Conservation (phyloP, 805 yeast genomes). For the Suhomyces prunicola region DNA sequence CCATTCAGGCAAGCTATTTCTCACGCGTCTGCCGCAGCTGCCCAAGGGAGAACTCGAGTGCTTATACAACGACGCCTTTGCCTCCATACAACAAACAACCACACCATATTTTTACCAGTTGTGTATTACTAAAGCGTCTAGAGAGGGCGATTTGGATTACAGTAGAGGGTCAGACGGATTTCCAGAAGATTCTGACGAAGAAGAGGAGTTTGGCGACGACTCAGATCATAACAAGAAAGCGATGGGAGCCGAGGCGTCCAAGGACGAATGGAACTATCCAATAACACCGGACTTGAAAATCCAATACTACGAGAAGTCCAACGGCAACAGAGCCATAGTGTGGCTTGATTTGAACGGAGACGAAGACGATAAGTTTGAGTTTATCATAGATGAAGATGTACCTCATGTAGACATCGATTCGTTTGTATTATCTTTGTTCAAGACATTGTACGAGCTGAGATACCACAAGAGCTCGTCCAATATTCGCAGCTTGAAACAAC, state of each 20-base stretch:
- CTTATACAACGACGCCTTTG: slow-evolving; percentile 74
- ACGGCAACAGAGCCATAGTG: slow-evolving; percentile 56
- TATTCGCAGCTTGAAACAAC: slow-evolving; percentile 35
- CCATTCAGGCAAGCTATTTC: slow-evolving; percentile 75
- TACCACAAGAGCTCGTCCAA: slow-evolving; percentile 27
- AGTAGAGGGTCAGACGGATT: slow-evolving; percentile 22
- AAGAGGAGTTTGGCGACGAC: slow-evolving; percentile 25
- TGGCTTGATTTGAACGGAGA: slow-evolving; percentile 91
- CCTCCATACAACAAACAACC: slow-evolving; percentile 66
- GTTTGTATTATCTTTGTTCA: slow-evolving; percentile 60
- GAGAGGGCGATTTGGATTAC: slow-evolving; percentile 64
- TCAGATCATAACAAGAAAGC: slow-evolving; percentile 20
- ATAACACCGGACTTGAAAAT: slow-evolving; percentile 61
- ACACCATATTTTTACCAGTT: slow-evolving; percentile 67
- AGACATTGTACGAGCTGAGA: slow-evolving; percentile 75
- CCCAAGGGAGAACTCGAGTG: slow-evolving; percentile 88
- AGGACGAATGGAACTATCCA: slow-evolving; percentile 71
- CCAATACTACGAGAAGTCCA: slow-evolving; percentile 47
- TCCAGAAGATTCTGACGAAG: slow-evolving; percentile 50
- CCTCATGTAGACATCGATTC: slow-evolving; percentile 53
- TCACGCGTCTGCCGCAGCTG: slow-evolving; percentile 70
- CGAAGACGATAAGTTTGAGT: slow-evolving; percentile 78
- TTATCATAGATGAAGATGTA: slow-evolving; percentile 63
- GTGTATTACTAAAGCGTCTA: slow-evolving; percentile 63
- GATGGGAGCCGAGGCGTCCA: slow-evolving; percentile 16